Evolutionary conservation across 805 yeast genomes (phyloP).

Genomic region (Wickerhamiella galacta): DNA sequence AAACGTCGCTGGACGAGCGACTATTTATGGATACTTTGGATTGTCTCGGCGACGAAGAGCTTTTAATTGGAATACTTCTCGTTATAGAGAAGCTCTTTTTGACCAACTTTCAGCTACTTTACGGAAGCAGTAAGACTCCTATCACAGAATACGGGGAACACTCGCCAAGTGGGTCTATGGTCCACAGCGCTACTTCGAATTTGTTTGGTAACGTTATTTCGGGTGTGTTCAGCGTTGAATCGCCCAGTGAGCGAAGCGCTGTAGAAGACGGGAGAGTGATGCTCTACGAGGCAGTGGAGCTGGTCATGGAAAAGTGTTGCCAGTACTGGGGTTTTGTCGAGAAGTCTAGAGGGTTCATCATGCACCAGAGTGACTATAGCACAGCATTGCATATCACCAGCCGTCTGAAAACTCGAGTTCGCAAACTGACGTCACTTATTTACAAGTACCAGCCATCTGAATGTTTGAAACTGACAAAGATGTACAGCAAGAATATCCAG

Average conservation of each 20-base stretch:
- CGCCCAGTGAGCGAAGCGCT: slow-evolving; percentile 35
- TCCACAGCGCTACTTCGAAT: slow-evolving; percentile 26
- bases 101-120: slow-evolving; percentile 5
- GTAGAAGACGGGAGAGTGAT: slow-evolving; percentile 31
- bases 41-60: slow-evolving; percentile 1
- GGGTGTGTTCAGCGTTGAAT: slow-evolving; percentile 61
- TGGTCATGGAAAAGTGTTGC: slow-evolving; percentile 10
- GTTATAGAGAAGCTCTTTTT: slow-evolving; percentile 4
- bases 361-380: slow-evolving; percentile 4
- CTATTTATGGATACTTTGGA: background rate
- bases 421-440: slow-evolving; percentile 14
- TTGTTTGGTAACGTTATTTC: slow-evolving; percentile 37
- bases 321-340: slow-evolving; percentile 13
- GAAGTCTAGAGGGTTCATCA: slow-evolving; percentile 2
- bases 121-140: slow-evolving; percentile 2
- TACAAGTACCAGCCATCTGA: slow-evolving; percentile 11
- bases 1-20: slow-evolving; percentile 1
- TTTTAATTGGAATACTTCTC: slow-evolving; percentile 2
- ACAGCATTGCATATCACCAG: slow-evolving; percentile 13
- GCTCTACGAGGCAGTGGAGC: slow-evolving; percentile 9
- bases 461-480: slow-evolving; percentile 7
- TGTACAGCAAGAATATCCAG: slow-evolving; percentile 1
- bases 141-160: slow-evolving; percentile 6
- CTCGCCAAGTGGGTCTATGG: slow-evolving; percentile 1
- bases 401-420: slow-evolving; percentile 16